Evolutionary conservation across 225 moss, liverwort and hornwort genomes (phyloP).

Genomic region (Ulota crispa): DNA sequence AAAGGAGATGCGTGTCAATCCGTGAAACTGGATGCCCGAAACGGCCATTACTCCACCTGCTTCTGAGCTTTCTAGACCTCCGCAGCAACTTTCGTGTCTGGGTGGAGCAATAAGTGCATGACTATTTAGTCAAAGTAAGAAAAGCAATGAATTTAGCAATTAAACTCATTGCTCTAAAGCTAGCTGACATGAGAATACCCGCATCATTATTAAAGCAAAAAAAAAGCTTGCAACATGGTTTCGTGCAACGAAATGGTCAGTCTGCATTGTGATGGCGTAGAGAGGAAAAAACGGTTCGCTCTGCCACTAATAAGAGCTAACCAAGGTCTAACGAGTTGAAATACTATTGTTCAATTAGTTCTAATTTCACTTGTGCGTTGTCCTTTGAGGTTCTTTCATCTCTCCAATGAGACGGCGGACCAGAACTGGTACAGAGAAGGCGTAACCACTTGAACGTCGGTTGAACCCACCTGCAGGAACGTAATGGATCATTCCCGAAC

Average conservation of each 20-base stretch:
- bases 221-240: background rate
- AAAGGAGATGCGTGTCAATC: background rate
- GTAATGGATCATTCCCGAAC: background rate
- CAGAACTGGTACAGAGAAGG: background rate
- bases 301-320: too few relatives aligned
- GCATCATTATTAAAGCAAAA: background rate
- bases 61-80: background rate
- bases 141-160: background rate
- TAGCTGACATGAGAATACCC: background rate
- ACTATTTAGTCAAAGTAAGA: too few relatives aligned
- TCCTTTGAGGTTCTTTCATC: background rate
- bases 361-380: background rate
- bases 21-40: background rate
- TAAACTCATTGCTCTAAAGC: background rate
- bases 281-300: too few relatives aligned
- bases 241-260: background rate
- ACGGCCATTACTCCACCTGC: background rate
- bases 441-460: constrained; percentile 1
- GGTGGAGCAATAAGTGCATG: background rate
- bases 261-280: background rate
- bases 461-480: background rate
- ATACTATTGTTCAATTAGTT: background rate
- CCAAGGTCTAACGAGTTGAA: background rate
- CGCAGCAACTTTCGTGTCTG: background rate
- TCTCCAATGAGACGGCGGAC: background rate